Conservation (phyloP, 2,329 filamentous ascomycete genomes). For the Alternaria tenuissima region DNA sequence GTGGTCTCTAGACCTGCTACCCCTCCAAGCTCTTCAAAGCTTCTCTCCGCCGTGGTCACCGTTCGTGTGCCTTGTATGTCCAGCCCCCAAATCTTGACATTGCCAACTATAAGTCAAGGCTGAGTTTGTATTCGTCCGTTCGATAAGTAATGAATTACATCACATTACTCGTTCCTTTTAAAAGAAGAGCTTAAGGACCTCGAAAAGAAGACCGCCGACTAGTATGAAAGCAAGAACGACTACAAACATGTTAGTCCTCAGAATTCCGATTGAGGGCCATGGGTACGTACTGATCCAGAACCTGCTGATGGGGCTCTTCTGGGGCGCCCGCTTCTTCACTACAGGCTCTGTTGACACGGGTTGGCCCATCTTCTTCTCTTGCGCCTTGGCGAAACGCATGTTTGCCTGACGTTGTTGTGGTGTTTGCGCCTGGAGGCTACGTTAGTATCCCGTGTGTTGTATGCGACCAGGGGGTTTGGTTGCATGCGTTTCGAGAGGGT, state of each 20-base stretch:
- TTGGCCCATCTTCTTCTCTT: conserved; percentile 79
- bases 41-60: neutral
- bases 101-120: neutral
- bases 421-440: conserved; percentile 73
- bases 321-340: conserved; percentile 58
- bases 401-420: conserved; percentile 84
- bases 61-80: neutral
- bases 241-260: conserved; percentile 37
- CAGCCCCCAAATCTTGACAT: neutral
- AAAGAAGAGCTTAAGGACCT: conserved; percentile 61
- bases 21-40: neutral
- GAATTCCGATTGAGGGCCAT: neutral
- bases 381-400: conserved; percentile 76
- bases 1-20: neutral
- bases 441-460: neutral
- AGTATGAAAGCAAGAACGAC: conserved; percentile 70
- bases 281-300: conserved; percentile 66
- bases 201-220: conserved; percentile 67
- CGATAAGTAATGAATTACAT: neutral
- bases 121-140: neutral
- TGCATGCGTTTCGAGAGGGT: neutral
- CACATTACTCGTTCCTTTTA: conserved; percentile 17
- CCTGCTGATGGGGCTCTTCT: conserved; percentile 63
- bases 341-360: conserved; percentile 48
- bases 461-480: neutral